Conservation (phyloP, 768 basidiomycete species). For the Pisolithus sp. region DNA sequence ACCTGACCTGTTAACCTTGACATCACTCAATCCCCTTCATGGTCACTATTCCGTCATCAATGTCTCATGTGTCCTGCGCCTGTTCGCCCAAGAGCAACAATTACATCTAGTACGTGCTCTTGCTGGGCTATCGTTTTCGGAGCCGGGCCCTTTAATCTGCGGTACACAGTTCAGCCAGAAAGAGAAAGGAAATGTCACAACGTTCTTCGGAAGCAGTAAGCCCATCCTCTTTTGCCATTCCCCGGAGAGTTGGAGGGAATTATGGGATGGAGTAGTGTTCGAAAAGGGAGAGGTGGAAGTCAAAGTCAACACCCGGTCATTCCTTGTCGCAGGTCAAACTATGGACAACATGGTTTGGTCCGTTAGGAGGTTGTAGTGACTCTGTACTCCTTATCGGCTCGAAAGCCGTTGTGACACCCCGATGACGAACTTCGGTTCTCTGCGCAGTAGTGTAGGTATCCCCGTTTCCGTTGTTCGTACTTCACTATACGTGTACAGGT, state of each 20-base stretch:
- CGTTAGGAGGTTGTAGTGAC: not conserved
- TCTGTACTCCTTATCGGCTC: too few relatives aligned
- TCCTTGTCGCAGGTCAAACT: too few relatives aligned
- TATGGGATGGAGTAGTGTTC: slow-evolving; percentile 32
- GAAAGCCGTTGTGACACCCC: too few relatives aligned
- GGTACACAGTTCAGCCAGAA: too few relatives aligned
- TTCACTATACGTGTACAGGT: too few relatives aligned
- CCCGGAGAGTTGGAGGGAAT: slow-evolving; percentile 26
- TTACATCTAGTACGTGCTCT: slow-evolving; percentile 34
- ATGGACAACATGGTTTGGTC: not conserved
- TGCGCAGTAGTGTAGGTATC: too few relatives aligned
- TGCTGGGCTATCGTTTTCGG: slow-evolving; percentile 36
- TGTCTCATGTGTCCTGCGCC: slow-evolving; percentile 41
- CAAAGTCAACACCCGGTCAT: slow-evolving; percentile 4
- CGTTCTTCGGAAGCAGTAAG: not conserved
- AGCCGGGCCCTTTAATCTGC: slow-evolving; percentile 34
- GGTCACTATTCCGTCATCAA: slow-evolving; percentile 44
- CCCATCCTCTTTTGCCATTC: slow-evolving; percentile 23
- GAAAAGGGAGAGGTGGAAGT: slow-evolving; percentile 26
- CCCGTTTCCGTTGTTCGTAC: too few relatives aligned
- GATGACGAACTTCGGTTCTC: too few relatives aligned
- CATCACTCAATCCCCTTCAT: slow-evolving; percentile 36
- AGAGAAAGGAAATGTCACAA: not conserved
- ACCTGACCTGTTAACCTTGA: slow-evolving; percentile 25
- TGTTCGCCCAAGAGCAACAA: slow-evolving; percentile 39